Conservation (phyloP, 495 filamentous ascomycete genomes). For the Bacidia rubella region DNA sequence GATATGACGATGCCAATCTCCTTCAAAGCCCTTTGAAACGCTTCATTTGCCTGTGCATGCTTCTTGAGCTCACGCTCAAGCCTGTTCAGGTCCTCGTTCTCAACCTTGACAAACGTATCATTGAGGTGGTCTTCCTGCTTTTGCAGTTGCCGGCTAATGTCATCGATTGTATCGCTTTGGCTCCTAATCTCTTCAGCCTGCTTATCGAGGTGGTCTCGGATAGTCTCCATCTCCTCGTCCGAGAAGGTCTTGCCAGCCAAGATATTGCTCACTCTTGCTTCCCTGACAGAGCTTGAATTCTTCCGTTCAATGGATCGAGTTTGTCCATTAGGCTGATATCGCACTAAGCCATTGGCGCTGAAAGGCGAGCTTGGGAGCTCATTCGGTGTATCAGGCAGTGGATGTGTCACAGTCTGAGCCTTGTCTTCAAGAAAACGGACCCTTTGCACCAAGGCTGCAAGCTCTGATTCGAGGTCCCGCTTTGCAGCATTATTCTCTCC, state of each 20-base stretch:
- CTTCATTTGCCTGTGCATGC: constrained; percentile 94
- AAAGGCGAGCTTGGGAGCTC: constrained; percentile 40
- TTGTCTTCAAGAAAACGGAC: constrained; percentile 57
- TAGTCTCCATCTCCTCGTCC: constrained; percentile 55
- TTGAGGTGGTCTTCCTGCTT: constrained; percentile 49
- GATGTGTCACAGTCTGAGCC: constrained; percentile 41
- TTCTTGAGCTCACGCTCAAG: constrained; percentile 89
- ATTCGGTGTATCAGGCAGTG: constrained; percentile 50
- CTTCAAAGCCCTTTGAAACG: constrained; percentile 90
- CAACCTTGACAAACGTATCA: constrained; percentile 40
- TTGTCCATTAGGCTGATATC: constrained; percentile 14
- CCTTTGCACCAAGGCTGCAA: constrained; percentile 51
- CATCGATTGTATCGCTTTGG: constrained; percentile 56
- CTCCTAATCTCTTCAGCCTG: constrained; percentile 65
- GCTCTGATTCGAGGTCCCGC: constrained; percentile 52
- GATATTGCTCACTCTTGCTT: constrained; percentile 17
- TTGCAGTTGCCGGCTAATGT: constrained; percentile 51
- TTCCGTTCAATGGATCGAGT: constrained; percentile 12
- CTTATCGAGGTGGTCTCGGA: constrained; percentile 63
- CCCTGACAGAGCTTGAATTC: constrained; percentile 13
- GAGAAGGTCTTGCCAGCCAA: constrained; percentile 31
- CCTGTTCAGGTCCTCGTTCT: constrained; percentile 49
- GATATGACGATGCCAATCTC: constrained; percentile 97
- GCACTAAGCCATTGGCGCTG: constrained; percentile 26
- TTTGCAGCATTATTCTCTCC: constrained; percentile 51